Base-by-base conservation (phyloP, 202 grass and related monocot species). In the Brachypodium distachyon region DNA sequence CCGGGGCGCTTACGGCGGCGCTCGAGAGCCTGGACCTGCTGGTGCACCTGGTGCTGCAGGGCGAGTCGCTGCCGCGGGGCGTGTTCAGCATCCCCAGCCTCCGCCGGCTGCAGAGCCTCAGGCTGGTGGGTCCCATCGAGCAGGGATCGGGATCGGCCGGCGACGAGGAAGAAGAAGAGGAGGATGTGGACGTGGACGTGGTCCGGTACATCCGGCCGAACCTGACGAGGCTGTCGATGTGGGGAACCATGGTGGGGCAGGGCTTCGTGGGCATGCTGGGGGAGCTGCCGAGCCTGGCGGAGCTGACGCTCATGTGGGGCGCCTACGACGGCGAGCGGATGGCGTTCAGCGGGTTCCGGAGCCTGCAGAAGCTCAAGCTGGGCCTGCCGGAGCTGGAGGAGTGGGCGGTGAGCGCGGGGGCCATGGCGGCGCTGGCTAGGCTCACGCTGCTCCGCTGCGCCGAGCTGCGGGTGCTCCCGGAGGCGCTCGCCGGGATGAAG, bases 261-360 rank as follows among this genome's bases (percentile, higher is more conserved):
- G 25, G 60, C 50, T 88, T 84, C 49, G 81, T 91, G n/a, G 25
- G 69, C 85, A 91, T 82, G 89, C 85, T 91, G 40, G 85, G 76
- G 1, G 70, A 74, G 82, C 85, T 91, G 62, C 89, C 81, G 19
- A 91, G 36, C 54, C 67, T 91, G 21, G 61, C 77, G 1, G 82
- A 72, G 68, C 77, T 91, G n/a, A 43, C 32, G n/a, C 58, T 91
- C 31, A 84, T 81, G 64, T 1, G 0, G 5, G 67, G 43, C 49
- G 51, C 89, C 37, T 91, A 85, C 71, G 47, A 56, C 49, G 89
- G 71, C 26, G 19, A 31, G 4, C 70, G 6, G 22, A 66, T 91
- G 46, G 81, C n/a, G 61, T 88, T 91, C 81, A 18, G 55, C 21
- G 77, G 72, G 21, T 91, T 91, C 58, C 48, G 9, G 16, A 59